phyloP scores from a whole-genome alignment of 306 rosid genomes.

The Oxytropis ochrocephala region DNA sequence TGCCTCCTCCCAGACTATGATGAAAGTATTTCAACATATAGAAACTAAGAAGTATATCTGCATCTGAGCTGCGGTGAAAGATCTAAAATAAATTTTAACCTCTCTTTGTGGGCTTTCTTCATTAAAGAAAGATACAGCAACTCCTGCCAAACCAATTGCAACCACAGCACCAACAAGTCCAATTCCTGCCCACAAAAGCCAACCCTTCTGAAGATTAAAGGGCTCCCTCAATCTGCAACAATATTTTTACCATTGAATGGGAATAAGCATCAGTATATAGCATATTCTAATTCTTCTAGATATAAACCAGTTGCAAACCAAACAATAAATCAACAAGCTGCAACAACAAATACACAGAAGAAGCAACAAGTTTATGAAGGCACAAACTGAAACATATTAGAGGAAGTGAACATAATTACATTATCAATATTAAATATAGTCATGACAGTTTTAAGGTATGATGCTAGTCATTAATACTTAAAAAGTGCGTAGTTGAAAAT shows the following conservation, averaged over 20 bases:
- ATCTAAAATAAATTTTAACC: slow-evolving; percentile 33
- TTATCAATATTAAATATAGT: neutral
- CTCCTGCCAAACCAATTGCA: slow-evolving; percentile 71
- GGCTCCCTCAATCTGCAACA: slow-evolving; percentile 78
- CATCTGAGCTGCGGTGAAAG: neutral
- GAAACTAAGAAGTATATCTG: slow-evolving; percentile 10
- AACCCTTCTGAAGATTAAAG: slow-evolving; percentile 73
- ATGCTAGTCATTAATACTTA: neutral
- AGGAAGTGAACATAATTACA: neutral
- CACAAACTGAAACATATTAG: neutral
- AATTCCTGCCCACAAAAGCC: slow-evolving; percentile 96
- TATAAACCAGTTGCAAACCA: neutral
- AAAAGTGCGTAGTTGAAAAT: slow-evolving; percentile 18
- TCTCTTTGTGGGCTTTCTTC: slow-evolving; percentile 83
- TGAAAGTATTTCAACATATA: neutral
- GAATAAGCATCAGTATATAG: neutral
- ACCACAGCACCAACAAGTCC: slow-evolving; percentile 79
- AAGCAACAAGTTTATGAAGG: neutral
- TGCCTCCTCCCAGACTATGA: neutral
- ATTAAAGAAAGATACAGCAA: slow-evolving; percentile 47
- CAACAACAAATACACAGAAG: neutral
- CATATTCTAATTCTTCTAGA: no score
- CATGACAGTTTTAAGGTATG: neutral
- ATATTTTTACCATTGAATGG: slow-evolving; percentile 5
- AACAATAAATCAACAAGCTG: slow-evolving; percentile 7